These are phyloP conservation scores for Candida sakaeoensis DNA, from an alignment of 805 yeast genomes.

Conservation along the genomic window DNA sequence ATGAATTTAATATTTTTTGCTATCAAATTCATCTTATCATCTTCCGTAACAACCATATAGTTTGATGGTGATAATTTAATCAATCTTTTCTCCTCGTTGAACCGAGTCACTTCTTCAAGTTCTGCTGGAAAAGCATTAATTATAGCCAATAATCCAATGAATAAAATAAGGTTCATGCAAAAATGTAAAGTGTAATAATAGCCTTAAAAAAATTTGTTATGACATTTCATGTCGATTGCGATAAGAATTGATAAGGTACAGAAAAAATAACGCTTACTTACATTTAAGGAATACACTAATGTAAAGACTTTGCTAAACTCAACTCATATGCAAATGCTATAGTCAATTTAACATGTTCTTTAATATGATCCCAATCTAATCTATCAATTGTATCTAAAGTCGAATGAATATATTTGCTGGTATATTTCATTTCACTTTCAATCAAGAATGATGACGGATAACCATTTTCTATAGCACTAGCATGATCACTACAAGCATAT, in stretches of 20 bases:
- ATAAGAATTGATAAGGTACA: constrained; percentile 1
- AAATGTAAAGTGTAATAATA: neutral
- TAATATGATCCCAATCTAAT: constrained; percentile 73
- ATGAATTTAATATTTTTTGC: constrained; percentile 52
- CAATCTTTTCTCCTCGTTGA: constrained; percentile 14
- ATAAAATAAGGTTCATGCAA: neutral
- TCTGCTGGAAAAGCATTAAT: neutral
- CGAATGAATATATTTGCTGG: constrained; percentile 72
- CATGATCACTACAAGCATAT: constrained; percentile 91
- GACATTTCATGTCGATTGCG: neutral
- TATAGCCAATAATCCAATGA: neutral
- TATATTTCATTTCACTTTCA: constrained; percentile 65
- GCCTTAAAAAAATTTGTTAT: constrained; percentile 1
- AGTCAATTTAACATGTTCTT: constrained; percentile 75
- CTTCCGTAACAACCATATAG: constrained; percentile 29
- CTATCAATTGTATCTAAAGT: constrained; percentile 77
- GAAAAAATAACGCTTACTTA: neutral
- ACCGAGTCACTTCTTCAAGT: neutral
- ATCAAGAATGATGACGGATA: constrained; percentile 80
- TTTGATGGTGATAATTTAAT: constrained; percentile 32
- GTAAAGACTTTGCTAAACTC: constrained; percentile 30
- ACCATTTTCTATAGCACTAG: constrained; percentile 78
- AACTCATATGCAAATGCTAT: constrained; percentile 73
- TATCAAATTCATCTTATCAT: constrained; percentile 27
- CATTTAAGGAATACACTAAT: neutral